Evolutionary conservation across 2,329 filamentous ascomycete genomes (phyloP).

Genomic region (Pseudocercospora fuligena): DNA sequence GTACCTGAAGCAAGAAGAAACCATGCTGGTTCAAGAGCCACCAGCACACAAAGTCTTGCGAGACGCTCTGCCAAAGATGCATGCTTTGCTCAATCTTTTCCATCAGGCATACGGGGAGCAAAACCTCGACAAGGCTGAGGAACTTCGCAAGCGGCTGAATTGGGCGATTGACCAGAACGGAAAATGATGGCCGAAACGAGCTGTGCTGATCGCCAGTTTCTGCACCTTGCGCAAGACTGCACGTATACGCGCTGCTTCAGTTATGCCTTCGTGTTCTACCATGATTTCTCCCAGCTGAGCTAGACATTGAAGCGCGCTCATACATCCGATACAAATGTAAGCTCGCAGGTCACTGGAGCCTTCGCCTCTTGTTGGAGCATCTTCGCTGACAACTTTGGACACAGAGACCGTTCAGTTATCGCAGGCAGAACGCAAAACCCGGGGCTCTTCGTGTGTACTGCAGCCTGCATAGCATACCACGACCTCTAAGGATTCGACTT

Average conservation of each 20-base stretch:
- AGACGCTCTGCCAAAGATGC: not conserved
- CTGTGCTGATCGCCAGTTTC: not conserved
- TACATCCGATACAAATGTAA: not conserved
- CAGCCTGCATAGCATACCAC: not conserved
- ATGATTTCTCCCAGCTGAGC: not conserved
- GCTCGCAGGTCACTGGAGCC: not conserved
- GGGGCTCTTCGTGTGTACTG: not conserved
- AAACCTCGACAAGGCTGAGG: not conserved
- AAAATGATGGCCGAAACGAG: not conserved
- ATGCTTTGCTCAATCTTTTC: not conserved
- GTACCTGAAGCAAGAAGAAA: not conserved
- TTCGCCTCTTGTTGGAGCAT: not conserved
- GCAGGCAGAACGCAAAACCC: not conserved
- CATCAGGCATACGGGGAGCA: not conserved
- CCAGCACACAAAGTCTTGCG: not conserved
- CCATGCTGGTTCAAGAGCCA: not conserved
- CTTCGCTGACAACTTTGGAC: not conserved
- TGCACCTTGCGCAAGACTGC: not conserved
- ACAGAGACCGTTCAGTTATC: not conserved
- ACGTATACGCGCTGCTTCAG: not conserved
- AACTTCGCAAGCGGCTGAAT: not conserved
- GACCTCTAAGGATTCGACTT: not conserved
- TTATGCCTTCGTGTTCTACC: not conserved
- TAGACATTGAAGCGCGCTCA: not conserved
- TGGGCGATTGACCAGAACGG: not conserved